Evolutionary conservation across 805 yeast genomes (phyloP), one percentile per base, ranked within the genome.

Genomic region (Lipomyces sp.): DNA sequence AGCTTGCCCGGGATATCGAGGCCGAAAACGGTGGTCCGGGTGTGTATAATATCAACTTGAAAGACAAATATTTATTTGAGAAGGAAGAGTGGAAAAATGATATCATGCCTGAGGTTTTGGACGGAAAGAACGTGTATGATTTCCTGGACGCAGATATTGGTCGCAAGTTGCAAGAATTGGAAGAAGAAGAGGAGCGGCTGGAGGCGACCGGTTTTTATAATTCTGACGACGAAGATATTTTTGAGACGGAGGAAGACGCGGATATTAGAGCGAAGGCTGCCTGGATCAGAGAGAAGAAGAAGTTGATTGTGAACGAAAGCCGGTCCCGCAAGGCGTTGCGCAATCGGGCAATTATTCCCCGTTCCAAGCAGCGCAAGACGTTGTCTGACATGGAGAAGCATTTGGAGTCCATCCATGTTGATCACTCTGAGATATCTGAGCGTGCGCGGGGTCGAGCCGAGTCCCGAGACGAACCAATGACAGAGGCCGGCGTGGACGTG

Each of bases 61-160:
- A 92, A 78, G 98, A 94, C 76, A 90, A 88, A 75, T 95, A 96
- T 80, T 73, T 95, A 69, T 83, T 95, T 73, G 99, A 94, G 73
- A 94, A 95, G 77, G 98, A 94, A 61, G 96, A 91, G 71, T 95
- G 99, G 99, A 94, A 94, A 85, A 87, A 92, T 72, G 99, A 95
- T 79, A 85, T 89, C 69, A 92, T 95, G 92, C 99, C 99, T 34
- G 99, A 95, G 83, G 85, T 95, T 63, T 82, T 95, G 77, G 92
- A 95, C 76, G 99, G 99, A 80, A 90, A 87, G 82, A 95, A 95
- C 77, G 97, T 95, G 65, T 94, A 92, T 80, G 99, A 95, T 80
- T 95, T 90, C 88, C 84, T 95, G 78, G 99, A 95, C 76, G 92
- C 97, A 54, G 99, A 95, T 73, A 95, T 95, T 76, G 90, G 92